Conservation (phyloP, 2,329 filamentous ascomycete species). For the Diaporthe ampelina region DNA sequence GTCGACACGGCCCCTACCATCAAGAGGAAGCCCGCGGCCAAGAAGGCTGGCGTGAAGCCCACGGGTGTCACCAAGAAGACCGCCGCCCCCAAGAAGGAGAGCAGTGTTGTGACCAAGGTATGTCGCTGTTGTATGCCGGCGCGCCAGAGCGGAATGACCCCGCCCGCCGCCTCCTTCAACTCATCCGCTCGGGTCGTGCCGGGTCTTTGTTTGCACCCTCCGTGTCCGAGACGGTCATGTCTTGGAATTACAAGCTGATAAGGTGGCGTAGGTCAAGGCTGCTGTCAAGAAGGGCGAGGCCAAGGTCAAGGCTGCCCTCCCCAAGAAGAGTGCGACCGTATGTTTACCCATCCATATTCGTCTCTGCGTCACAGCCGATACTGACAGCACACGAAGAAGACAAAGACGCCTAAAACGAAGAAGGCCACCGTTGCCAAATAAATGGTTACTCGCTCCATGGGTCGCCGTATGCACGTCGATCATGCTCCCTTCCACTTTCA, state of each 20-base stretch:
- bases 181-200: background rate
- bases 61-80: slow-evolving; percentile 55
- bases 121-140: slow-evolving; percentile 14
- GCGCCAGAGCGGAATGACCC: background rate
- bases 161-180: background rate
- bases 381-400: slow-evolving; percentile 43
- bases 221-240: background rate
- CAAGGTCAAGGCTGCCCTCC: slow-evolving; percentile 45
- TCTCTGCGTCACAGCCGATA: background rate
- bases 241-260: background rate
- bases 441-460: background rate
- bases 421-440: slow-evolving; percentile 46
- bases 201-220: background rate
- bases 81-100: slow-evolving; percentile 53
- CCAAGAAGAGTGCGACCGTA: slow-evolving; percentile 44
- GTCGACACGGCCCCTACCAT: slow-evolving; percentile 63
- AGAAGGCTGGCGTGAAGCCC: slow-evolving; percentile 49
- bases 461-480: background rate
- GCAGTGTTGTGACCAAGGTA: slow-evolving; percentile 50
- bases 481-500: background rate
- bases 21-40: slow-evolving; percentile 53
- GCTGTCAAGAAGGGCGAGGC: slow-evolving; percentile 48
- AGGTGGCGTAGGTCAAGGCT: slow-evolving; percentile 48
- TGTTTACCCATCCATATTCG: background rate
- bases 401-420: slow-evolving; percentile 51